Evolutionary conservation across 169 alveolate species (phyloP), one percentile per base, ranked within the genome.

Genomic region (Babesia divergens): DNA sequence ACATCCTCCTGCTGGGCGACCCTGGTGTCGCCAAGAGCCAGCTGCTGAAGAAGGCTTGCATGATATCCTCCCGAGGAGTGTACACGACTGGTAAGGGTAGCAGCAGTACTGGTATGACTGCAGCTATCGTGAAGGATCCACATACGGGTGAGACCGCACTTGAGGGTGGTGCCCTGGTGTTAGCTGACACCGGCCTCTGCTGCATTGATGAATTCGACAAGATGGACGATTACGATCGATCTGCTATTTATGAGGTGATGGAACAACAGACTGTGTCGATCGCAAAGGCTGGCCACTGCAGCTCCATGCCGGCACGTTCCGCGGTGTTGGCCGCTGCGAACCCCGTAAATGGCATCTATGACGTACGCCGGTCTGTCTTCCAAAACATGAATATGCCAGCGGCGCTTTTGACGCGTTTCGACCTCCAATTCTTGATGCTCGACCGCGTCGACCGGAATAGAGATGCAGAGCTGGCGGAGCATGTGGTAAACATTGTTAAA

Each of bases 1-100:
- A 98, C 89, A 91, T 96, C 22, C 86, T 97, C 53, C 89, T 98
- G 40, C 94, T 98, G 94, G 92, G 92, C 2, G 99, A 96, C 80
- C 99, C 99, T 6, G 99, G 99, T 24, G 98, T 97, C n/a, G 99
- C 99, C 16, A 97, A 97, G 89, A 80, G 91, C 67, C 98, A 97
- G 83, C 87, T 97, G 56, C 86, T 97, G 86, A 96, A 95, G 84
- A 92, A 91, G 71, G 94, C 91, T 28, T 85, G 94, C 74, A 60
- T 75, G 51, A 90, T 95, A 20, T 95, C 98, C 18, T 94, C 97
- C 8, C 86, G 97, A 50, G 92, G 96, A 11, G 91, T 95, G n/a
- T 94, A 96, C 83, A 95, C 98, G 34, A 93, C 98, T 0, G 88
- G 98, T 13, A 95, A 96, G 79, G 99, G 99, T 22, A 91, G 97